Evolutionary conservation across 352 stramenopile genomes (phyloP).

Genomic region (Thraustochytrium sp.): DNA sequence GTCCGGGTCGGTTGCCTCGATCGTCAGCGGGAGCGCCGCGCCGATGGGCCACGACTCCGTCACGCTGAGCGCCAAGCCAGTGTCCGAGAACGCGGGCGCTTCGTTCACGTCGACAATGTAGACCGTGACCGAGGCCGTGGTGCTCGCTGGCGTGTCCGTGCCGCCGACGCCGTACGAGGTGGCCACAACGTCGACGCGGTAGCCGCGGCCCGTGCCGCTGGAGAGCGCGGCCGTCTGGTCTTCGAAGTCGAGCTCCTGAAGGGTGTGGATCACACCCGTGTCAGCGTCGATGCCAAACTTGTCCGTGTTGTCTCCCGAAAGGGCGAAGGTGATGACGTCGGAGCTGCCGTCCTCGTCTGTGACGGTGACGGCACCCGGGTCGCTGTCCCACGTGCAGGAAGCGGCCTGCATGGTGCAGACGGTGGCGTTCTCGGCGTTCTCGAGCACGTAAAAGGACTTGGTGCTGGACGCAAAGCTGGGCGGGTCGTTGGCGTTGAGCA

Average conservation of each 20-base stretch:
- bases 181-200: not conserved
- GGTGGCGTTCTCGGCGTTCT: not conserved
- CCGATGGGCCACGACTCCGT: slow-evolving; percentile 30
- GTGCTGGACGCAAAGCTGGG: not conserved
- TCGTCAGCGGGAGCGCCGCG: not conserved
- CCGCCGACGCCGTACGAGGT: not conserved
- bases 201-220: not conserved
- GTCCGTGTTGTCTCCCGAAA: slow-evolving; percentile 7
- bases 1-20: slow-evolving; percentile 29
- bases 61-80: not conserved
- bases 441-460: slow-evolving; percentile 27
- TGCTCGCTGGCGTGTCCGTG: not conserved
- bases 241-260: slow-evolving; percentile 13
- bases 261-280: slow-evolving; percentile 2
- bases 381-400: not conserved
- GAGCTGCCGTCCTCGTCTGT: slow-evolving; percentile 20
- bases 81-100: not conserved
- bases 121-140: not conserved
- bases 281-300: slow-evolving; percentile 26
- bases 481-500: slow-evolving; percentile 4
- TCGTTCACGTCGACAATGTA: slow-evolving; percentile 43
- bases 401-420: not conserved
- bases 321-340: not conserved
- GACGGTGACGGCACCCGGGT: not conserved
- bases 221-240: not conserved